Percentiles rank a stretch among this genome's conserved stretches.
These are phyloP conservation scores for Exophiala oligosperma DNA, from an alignment of 2,329 filamentous ascomycete genomes.

Conservation along the genomic window DNA sequence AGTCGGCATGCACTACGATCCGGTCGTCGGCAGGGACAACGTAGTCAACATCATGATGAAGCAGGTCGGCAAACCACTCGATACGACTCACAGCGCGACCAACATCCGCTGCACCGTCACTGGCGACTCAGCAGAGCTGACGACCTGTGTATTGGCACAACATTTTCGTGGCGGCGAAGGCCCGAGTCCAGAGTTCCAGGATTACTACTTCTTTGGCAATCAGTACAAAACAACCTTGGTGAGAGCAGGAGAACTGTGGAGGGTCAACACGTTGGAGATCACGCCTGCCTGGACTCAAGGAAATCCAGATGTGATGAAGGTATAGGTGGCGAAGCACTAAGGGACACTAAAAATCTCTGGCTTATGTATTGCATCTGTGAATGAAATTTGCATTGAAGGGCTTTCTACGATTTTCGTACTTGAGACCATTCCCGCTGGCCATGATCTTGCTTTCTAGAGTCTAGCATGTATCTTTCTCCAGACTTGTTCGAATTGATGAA, in stretches of 20 bases:
- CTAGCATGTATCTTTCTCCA: too few relatives aligned
- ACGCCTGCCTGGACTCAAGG: conserved; percentile 7
- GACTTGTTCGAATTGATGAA: too few relatives aligned
- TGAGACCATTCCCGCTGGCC: too few relatives aligned
- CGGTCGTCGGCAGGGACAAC: conserved; percentile 4
- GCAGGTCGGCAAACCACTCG: conserved; percentile 9
- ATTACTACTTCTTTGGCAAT: conserved; percentile 13
- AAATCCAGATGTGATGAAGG: conserved; percentile 19
- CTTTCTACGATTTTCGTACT: too few relatives aligned
- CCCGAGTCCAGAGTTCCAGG: conserved; percentile 11
- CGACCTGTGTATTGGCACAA: conserved; percentile 8
- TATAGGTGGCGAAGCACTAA: background rate
- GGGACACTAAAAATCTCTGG: background rate
- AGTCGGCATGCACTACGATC: background rate
- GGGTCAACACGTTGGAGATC: conserved; percentile 1
- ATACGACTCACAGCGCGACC: conserved; percentile 16
- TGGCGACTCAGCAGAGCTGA: conserved; percentile 14
- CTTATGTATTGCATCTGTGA: background rate
- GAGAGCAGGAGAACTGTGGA: conserved; percentile 11
- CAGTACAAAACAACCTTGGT: conserved; percentile 10
- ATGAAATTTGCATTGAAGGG: background rate
- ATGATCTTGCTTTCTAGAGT: too few relatives aligned
- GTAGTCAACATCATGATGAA: conserved; percentile 13
- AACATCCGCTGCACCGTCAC: conserved; percentile 16
- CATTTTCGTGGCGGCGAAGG: conserved; percentile 15